Evolutionary conservation across 2,329 filamentous ascomycete species (phyloP).

Genomic region (Aspergillus bombycis): DNA sequence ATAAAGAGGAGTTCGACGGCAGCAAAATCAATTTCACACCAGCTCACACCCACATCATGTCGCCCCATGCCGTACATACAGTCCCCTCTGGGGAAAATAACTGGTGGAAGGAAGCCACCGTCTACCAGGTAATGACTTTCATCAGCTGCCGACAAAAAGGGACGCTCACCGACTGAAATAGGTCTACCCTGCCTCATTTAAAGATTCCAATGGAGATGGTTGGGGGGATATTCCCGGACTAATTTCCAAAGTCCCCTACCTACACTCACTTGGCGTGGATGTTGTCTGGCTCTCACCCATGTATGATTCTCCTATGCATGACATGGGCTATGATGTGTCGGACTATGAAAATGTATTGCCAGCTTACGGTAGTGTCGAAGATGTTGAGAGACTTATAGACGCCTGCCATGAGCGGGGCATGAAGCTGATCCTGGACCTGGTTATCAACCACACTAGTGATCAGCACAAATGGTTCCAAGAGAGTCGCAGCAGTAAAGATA

Average conservation of each 20-base stretch:
- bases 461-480: slow-evolving; percentile 71
- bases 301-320: slow-evolving; percentile 65
- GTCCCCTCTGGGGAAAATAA: slow-evolving; percentile 27
- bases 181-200: slow-evolving; percentile 43
- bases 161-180: neutral
- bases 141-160: neutral
- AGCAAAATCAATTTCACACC: neutral
- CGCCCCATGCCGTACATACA: slow-evolving; percentile 16
- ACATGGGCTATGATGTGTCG: slow-evolving; percentile 72
- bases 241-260: slow-evolving; percentile 64
- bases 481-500: slow-evolving; percentile 59
- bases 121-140: slow-evolving; percentile 31
- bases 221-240: slow-evolving; percentile 67
- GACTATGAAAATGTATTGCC: slow-evolving; percentile 65
- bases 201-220: slow-evolving; percentile 62
- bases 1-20: neutral
- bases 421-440: slow-evolving; percentile 69
- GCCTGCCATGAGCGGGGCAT: slow-evolving; percentile 63
- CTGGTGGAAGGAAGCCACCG: slow-evolving; percentile 42
- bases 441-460: slow-evolving; percentile 73
- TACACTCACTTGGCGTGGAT: slow-evolving; percentile 63
- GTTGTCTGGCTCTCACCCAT: slow-evolving; percentile 70
- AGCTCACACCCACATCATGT: slow-evolving; percentile 13
- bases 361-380: slow-evolving; percentile 63
- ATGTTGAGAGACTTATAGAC: slow-evolving; percentile 61